phyloP scores from a whole-genome alignment of 805 yeast species.

The Ogataea siamensis region DNA sequence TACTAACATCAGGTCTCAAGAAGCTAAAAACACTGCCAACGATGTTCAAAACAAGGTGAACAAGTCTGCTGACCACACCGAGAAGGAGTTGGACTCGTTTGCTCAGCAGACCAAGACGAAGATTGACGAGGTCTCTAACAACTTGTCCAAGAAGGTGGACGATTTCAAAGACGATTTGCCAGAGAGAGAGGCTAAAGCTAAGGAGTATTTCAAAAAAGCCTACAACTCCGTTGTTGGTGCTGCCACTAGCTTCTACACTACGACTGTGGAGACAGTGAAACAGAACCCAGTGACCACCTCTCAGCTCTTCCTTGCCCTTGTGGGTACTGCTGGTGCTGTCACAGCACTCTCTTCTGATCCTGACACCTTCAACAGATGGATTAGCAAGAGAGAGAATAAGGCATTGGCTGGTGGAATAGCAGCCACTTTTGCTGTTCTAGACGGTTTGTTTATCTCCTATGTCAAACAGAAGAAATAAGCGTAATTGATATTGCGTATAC shows the following conservation, averaged over 20 bases:
- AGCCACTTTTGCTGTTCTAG: constrained; percentile 19
- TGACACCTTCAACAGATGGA: constrained; percentile 15
- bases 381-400: constrained; percentile 12
- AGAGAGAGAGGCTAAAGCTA: constrained; percentile 17
- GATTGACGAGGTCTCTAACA: constrained; percentile 16
- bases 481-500: background rate
- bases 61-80: constrained; percentile 13
- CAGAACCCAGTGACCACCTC: constrained; percentile 25
- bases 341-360: constrained; percentile 17
- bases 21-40: constrained; percentile 15
- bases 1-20: constrained; percentile 14
- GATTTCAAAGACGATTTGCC: constrained; percentile 23
- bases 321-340: constrained; percentile 22
- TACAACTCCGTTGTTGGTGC: constrained; percentile 15
- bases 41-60: constrained; percentile 17
- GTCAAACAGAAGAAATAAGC: constrained; percentile 17
- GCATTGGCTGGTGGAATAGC: constrained; percentile 12
- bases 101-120: constrained; percentile 19
- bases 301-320: constrained; percentile 21
- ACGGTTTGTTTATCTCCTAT: constrained; percentile 19
- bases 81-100: constrained; percentile 19
- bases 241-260: constrained; percentile 13
- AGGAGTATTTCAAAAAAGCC: constrained; percentile 16
- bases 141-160: constrained; percentile 20
- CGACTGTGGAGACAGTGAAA: constrained; percentile 17